Base-by-base conservation (phyloP, 148 eudicot genomes). In the Rhododendron henanense region DNA sequence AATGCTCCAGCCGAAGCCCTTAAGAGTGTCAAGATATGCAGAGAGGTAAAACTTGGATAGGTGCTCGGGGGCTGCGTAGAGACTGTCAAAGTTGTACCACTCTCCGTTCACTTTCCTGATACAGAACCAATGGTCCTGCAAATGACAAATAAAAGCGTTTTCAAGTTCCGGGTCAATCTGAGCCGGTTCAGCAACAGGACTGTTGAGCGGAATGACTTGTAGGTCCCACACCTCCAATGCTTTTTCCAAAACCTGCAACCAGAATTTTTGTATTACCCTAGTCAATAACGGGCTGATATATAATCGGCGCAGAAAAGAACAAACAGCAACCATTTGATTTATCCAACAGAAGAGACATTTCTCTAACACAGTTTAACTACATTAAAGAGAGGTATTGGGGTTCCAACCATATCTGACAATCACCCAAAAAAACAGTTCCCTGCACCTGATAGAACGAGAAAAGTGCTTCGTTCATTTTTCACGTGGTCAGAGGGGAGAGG, bases 141-240 rank as follows among this genome's bases (percentile, higher is more conserved):
- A 85, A 85, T 97, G 97, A 78, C 99, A 97, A 57, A 97, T 95
- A 85, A 97, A 97, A 59, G 94, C 99, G 45, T 89, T 94, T 91
- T 94, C 98, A 37, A 88, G 90, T 87, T 95, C 98, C 5, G 98
- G 99, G 82, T 97, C 98, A 44, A 95, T 87, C 84, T 97, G 98
- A 45, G 98, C 98, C 9, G 96, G 94, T 88, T 91, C 98, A 0
- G 99, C 99, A 48, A 91, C 97, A 2, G 99, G 98, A 47, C 94
- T 90, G 86, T 93, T 91, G 21, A 95, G 90, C 23, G 98, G 99
- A 73, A 97, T 97, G 28, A 97, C 93, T 85, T 95, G 98, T 83
- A 97, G 86, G 88, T 94, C 98, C 99, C 99, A 97, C 82, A 97
- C 99, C 88, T 95, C 98, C 91, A 97, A 85, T 19, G 98, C 99